Evolutionary conservation across 805 yeast genomes (phyloP), one percentile per base, ranked within the genome.

Genomic region (Hanseniaspora lachancei): DNA sequence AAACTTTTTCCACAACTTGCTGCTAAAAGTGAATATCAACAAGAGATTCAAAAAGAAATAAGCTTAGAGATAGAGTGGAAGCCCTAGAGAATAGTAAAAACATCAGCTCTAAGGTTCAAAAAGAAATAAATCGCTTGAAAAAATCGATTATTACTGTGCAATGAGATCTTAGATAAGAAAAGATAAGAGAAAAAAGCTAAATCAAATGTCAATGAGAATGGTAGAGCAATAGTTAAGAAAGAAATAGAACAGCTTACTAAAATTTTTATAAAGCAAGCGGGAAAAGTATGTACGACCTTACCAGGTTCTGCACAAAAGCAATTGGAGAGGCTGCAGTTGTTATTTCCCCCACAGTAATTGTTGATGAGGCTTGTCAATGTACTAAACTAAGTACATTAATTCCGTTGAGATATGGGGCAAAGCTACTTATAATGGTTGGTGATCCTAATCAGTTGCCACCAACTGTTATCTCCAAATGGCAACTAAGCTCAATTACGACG

Each of bases 401-500:
- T 60, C 96, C 97, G 12, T 78, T 89, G 39, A 88, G 84, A 2
- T 84, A 82, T 61, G 96, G 96, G 27, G 89, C 95, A 47, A 84
- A 84, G 65, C 96, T 89, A 66, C 87, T 89, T 6, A 79, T 89
- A 47, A 71, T 89, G 36, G 96, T 89, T 40, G 97, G 97, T 64
- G 97, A 89, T 68, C 97, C 91, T 69, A 91, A 88, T 70, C 97
- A 89, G 71, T 74, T 89, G 61, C 96, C 97, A 1, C 97, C 97
- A 0, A 95, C 89, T 24, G 84, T 91, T 49, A 68, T 86, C 56
- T 88, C 86, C 61, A 78, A 80, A 77, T 77, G 61, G 96, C 95
- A 2, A 88, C 84, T 20, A 82, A 82, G 59, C 95, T 95, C 0
- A 96, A 97, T 27, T 75, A 91, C 55, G 78, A 77, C 58, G 95